These are phyloP conservation scores for Ilyonectria mors-panacis DNA, from an alignment of 2,329 filamentous ascomycete genomes.

Conservation along the genomic window DNA sequence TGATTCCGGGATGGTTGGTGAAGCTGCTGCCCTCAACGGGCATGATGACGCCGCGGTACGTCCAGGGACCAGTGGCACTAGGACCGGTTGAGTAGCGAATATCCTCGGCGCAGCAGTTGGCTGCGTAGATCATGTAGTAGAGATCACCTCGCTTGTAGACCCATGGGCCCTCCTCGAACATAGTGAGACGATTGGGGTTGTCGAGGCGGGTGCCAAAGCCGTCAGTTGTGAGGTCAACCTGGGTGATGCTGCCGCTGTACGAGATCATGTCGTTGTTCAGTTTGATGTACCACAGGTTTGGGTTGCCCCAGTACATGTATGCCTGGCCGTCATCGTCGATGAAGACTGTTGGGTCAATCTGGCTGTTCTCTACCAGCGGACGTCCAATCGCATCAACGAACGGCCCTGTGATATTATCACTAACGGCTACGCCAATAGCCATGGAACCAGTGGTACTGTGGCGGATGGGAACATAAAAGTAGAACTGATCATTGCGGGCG, in stretches of 20 bases:
- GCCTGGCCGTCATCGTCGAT: slow-evolving; percentile 6
- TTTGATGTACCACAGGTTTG: not conserved
- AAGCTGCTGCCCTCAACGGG: not conserved
- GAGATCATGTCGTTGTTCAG: slow-evolving; percentile 8
- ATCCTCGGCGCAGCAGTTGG: not conserved
- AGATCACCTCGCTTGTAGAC: not conserved
- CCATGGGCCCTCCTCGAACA: slow-evolving; percentile 1
- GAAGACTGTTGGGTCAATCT: slow-evolving; percentile 8
- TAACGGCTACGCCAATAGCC: slow-evolving; percentile 5
- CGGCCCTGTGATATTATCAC: slow-evolving; percentile 2
- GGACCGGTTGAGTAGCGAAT: not conserved
- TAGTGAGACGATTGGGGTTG: not conserved
- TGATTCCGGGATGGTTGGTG: not conserved
- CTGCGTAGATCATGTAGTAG: slow-evolving; percentile 3
- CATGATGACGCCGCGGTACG: slow-evolving; percentile 6
- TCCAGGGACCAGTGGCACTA: slow-evolving; percentile 3
- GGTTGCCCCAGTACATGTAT: slow-evolving; percentile 12
- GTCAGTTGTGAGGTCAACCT: not conserved
- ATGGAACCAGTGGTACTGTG: not conserved
- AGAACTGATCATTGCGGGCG: not conserved
- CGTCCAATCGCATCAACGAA: not conserved
- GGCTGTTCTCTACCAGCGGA: not conserved
- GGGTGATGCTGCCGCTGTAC: not conserved
- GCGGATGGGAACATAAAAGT: not conserved
- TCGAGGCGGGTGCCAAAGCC: not conserved